phyloP scores from a whole-genome alignment of 345 rosid genomes.

The Acer campestre region DNA sequence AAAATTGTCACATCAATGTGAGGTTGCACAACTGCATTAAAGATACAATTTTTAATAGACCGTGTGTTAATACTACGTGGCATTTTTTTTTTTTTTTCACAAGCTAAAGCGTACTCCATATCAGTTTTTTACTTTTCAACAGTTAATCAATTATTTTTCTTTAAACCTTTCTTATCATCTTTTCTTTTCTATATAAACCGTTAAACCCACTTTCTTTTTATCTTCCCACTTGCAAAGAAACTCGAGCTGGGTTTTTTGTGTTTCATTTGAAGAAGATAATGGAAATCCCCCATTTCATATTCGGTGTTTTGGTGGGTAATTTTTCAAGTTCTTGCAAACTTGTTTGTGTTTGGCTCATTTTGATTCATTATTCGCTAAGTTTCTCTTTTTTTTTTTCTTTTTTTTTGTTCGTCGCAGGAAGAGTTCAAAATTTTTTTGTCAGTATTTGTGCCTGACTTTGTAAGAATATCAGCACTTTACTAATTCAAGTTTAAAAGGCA shows the following conservation, averaged over 20 bases:
- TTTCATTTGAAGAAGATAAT: conserved; percentile 23
- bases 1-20: no score
- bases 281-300: conserved; percentile 72
- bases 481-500: no score
- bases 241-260: background rate
- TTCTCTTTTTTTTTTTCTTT: background rate
- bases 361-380: background rate
- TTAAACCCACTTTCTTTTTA: background rate
- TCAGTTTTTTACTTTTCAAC: conserved; percentile 8
- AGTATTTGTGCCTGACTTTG: no score
- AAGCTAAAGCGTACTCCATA: conserved; percentile 10
- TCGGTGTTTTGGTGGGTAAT: conserved; percentile 78
- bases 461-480: no score
- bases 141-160: conserved; percentile 6
- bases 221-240: conserved; percentile 6
- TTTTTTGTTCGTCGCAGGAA: conserved; percentile 55
- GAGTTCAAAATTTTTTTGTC: no score
- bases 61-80: no score
- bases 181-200: conserved; percentile 33
- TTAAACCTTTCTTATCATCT: no score
- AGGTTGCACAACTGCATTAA: no score
- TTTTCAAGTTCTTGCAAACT: background rate
- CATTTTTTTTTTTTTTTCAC: no score
- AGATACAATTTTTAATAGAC: no score
- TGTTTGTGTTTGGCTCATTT: conserved; percentile 5